phyloP scores from a whole-genome alignment of 495 filamentous ascomycete species.

The Peziza echinospora region DNA sequence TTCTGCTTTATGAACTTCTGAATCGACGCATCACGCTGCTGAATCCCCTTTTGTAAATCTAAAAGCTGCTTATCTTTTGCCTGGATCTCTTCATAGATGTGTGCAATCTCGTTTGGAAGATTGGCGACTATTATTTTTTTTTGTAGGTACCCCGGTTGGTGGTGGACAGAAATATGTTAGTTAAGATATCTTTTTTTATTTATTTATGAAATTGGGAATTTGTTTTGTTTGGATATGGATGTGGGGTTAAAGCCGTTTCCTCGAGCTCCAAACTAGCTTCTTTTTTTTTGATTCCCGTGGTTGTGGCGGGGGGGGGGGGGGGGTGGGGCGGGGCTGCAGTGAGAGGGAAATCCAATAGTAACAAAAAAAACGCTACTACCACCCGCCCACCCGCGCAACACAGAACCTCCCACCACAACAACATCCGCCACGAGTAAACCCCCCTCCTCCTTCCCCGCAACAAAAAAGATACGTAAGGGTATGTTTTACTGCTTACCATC shows the following conservation, averaged over 20 bases:
- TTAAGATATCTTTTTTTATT: constrained; percentile 3
- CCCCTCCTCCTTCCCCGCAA: too few relatives aligned
- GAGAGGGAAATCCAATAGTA: too few relatives aligned
- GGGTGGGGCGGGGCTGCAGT: too few relatives aligned
- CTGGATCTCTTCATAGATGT: constrained; percentile 82
- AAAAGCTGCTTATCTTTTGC: constrained; percentile 67
- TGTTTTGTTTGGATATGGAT: neutral
- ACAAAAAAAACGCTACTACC: too few relatives aligned
- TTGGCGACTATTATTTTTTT: constrained; percentile 69
- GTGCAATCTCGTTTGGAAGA: constrained; percentile 72
- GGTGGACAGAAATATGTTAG: too few relatives aligned
- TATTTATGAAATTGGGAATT: neutral
- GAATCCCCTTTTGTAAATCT: constrained; percentile 50
- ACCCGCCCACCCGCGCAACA: too few relatives aligned
- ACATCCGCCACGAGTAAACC: too few relatives aligned
- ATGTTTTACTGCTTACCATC: constrained; percentile 29
- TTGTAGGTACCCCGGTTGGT: too few relatives aligned
- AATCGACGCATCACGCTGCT: constrained; percentile 53
- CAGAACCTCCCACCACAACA: too few relatives aligned
- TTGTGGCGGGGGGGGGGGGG: neutral
- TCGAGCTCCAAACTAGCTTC: too few relatives aligned
- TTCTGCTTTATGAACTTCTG: constrained; percentile 80
- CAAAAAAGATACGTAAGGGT: neutral
- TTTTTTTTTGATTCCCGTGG: too few relatives aligned
- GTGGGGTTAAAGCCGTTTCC: neutral